These are phyloP conservation scores for Aplosporella prunicola DNA, from an alignment of 2,329 filamentous ascomycete genomes.

Conservation along the genomic window DNA sequence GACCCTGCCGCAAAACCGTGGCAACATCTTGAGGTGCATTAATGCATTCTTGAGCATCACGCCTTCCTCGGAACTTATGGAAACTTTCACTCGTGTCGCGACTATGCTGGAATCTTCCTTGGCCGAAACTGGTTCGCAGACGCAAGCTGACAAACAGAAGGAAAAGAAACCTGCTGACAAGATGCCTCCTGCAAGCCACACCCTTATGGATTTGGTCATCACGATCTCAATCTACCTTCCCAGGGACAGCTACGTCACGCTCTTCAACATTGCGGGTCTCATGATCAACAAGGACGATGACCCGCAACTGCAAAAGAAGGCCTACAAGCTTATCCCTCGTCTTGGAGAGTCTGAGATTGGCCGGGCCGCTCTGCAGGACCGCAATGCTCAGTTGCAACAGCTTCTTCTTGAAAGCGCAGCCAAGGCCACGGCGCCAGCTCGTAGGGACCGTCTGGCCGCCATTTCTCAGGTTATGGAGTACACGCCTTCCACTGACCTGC, in stretches of 20 bases:
- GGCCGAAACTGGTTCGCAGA: constrained; percentile 48
- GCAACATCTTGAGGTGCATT: constrained; percentile 85
- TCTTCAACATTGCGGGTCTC: constrained; percentile 79
- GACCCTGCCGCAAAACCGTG: constrained; percentile 84
- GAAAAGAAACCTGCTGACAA: constrained; percentile 52
- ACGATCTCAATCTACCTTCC: constrained; percentile 92
- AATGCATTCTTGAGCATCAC: constrained; percentile 91
- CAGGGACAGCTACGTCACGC: constrained; percentile 67
- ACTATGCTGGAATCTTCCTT: constrained; percentile 71
- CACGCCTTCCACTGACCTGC: constrained; percentile 66
- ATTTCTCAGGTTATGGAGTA: constrained; percentile 72
- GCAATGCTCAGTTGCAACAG: constrained; percentile 69
- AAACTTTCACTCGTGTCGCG: constrained; percentile 81
- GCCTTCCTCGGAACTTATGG: constrained; percentile 65
- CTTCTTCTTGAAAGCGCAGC: constrained; percentile 71
- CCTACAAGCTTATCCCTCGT: constrained; percentile 93
- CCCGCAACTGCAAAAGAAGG: constrained; percentile 95
- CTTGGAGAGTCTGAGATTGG: constrained; percentile 74
- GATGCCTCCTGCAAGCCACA: constrained; percentile 89
- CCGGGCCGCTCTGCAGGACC: constrained; percentile 62
- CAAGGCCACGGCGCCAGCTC: constrained; percentile 76
- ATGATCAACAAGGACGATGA: constrained; percentile 76
- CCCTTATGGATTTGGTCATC: constrained; percentile 92
- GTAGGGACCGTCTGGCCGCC: constrained; percentile 76
- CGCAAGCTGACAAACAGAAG: constrained; percentile 55